Evolutionary conservation across 129 eudicot genomes (phyloP).

Genomic region (Tagetes patula): DNA sequence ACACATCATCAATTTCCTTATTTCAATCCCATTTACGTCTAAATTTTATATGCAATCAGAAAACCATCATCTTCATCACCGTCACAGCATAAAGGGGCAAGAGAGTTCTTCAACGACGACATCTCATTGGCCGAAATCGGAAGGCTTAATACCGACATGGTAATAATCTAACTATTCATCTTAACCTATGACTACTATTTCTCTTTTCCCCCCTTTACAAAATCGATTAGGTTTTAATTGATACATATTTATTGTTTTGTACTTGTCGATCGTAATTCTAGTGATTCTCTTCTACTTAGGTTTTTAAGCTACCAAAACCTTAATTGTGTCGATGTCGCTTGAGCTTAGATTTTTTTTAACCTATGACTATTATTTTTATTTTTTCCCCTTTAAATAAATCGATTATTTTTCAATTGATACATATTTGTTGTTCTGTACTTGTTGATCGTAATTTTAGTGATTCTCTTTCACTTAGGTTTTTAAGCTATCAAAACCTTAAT

Average conservation of each 20-base stretch:
- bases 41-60: conserved; percentile 21
- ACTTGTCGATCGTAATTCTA: conserved; percentile 22
- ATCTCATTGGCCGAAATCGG: conserved; percentile 28
- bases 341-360: conserved; percentile 6
- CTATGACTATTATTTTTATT: neutral
- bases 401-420: conserved; percentile 11
- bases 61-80: conserved; percentile 40
- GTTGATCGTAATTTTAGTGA: conserved; percentile 17
- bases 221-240: conserved; percentile 17
- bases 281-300: conserved; percentile 10
- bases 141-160: conserved; percentile 13
- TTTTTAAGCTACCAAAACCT: conserved; percentile 41
- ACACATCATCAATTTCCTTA: conserved; percentile 16
- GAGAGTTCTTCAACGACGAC: conserved; percentile 32
- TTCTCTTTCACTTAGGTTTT: conserved; percentile 23
- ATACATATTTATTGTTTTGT: conserved; percentile 14
- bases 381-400: conserved; percentile 2
- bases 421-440: conserved; percentile 20
- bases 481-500: conserved; percentile 42
- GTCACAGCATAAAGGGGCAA: conserved; percentile 32
- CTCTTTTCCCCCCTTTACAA: neutral
- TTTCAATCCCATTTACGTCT: conserved; percentile 30
- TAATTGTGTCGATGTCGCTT: conserved; percentile 16
- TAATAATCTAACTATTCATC: conserved; percentile 28
- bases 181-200: conserved; percentile 1